A percentile compares a stretch with the other conserved stretches of the same genome.
Evolutionary conservation across 2,329 filamentous ascomycete genomes (phyloP).

Genomic region (Aspergillus ochraceoroseus): DNA sequence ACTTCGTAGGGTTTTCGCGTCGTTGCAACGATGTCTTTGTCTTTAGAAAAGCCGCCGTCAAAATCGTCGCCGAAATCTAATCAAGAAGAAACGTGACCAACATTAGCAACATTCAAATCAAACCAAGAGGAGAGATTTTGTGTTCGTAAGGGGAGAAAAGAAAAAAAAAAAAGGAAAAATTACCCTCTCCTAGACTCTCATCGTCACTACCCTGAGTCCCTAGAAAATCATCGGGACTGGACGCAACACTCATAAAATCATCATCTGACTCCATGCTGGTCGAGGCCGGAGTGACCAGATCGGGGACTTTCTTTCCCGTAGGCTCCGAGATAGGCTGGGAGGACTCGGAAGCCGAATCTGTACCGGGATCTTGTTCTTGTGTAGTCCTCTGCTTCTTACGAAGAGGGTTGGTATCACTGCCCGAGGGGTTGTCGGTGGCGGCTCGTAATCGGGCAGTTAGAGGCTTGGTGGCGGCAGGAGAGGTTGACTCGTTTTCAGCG

Average conservation of each 20-base stretch:
- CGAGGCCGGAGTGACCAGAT: slow-evolving; percentile 41
- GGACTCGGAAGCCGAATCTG: slow-evolving; percentile 12
- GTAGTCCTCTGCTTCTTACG: slow-evolving; percentile 22
- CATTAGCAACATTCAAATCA: not conserved
- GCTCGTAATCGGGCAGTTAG: slow-evolving; percentile 21
- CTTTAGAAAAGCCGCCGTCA: slow-evolving; percentile 60
- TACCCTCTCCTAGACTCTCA: slow-evolving; percentile 46
- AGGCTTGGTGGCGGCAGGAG: slow-evolving; percentile 31
- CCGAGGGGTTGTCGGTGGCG: slow-evolving; percentile 22
- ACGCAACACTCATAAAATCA: slow-evolving; percentile 80
- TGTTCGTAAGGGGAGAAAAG: slow-evolving; percentile 5
- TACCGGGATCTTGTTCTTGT: slow-evolving; percentile 11
- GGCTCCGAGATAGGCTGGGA: slow-evolving; percentile 15
- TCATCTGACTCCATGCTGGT: slow-evolving; percentile 89
- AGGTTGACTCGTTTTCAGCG: slow-evolving; percentile 25
- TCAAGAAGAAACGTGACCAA: not conserved
- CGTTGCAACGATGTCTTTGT: slow-evolving; percentile 66
- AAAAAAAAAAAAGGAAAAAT: slow-evolving; percentile 13
- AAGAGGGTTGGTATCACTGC: slow-evolving; percentile 18
- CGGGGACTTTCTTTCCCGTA: slow-evolving; percentile 27
- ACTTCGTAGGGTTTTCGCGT: slow-evolving; percentile 75
- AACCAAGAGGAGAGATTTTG: too few species aligned
- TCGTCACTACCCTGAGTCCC: slow-evolving; percentile 68
- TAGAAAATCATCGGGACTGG: slow-evolving; percentile 68
- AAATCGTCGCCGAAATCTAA: slow-evolving; percentile 55